These are phyloP conservation scores for Serendipita vermifera DNA, from an alignment of 768 basidiomycete genomes.

Conservation along the genomic window DNA sequence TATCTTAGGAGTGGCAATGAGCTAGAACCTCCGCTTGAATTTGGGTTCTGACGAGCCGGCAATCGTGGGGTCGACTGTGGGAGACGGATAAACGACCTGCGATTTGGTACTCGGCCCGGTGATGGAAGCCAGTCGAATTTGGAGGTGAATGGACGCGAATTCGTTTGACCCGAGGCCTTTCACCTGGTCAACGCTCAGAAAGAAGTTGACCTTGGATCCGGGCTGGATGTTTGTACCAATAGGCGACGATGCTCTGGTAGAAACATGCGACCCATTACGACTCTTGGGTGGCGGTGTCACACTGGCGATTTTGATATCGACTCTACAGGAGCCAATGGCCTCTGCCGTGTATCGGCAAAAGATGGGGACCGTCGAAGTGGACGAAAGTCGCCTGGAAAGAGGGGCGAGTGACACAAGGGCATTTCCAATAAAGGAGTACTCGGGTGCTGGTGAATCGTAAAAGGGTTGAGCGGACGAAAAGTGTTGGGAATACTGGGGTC, in stretches of 20 bases:
- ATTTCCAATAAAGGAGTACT: constrained; percentile 88
- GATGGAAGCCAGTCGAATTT: constrained; percentile 79
- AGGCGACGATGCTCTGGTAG: no score
- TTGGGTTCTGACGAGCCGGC: constrained; percentile 65
- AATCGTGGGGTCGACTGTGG: constrained; percentile 56
- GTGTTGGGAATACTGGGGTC: constrained; percentile 86
- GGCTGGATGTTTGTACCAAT: constrained; percentile 50
- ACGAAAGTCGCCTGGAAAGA: constrained; percentile 62
- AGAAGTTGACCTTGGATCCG: constrained; percentile 75
- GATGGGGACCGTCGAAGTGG: constrained; percentile 67
- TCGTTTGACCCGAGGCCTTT: constrained; percentile 85
- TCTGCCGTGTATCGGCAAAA: constrained; percentile 90
- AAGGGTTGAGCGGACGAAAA: constrained; percentile 91
- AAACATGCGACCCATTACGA: constrained; percentile 44
- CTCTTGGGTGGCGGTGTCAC: constrained; percentile 49
- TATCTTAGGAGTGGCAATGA: constrained; percentile 62
- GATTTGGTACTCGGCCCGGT: constrained; percentile 52
- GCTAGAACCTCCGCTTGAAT: constrained; percentile 70
- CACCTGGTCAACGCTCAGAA: constrained; percentile 72
- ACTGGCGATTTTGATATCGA: constrained; percentile 71
- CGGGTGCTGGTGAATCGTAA: constrained; percentile 74
- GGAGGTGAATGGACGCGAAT: constrained; percentile 73
- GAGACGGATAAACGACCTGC: constrained; percentile 75
- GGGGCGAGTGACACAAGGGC: constrained; percentile 71
- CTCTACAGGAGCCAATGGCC: constrained; percentile 87